phyloP scores from a whole-genome alignment of 1,284 basidiomycete species.

The Ceratobasidium theobromae region DNA sequence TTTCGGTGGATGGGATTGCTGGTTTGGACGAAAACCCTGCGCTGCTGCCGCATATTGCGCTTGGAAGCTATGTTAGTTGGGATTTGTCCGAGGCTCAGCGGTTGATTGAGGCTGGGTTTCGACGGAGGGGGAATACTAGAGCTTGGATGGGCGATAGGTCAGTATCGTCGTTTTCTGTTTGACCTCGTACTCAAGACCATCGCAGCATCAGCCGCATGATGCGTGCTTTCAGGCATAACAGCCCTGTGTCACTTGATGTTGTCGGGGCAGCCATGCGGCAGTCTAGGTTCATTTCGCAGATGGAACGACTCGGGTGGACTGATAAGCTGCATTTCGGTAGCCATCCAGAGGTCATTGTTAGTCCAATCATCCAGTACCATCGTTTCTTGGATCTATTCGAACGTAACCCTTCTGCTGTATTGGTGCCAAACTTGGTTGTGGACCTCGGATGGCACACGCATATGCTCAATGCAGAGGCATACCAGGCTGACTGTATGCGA shows the following conservation, averaged over 20 bases:
- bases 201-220: constrained; percentile 25
- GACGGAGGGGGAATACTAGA: constrained; percentile 10
- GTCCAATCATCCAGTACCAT: constrained; percentile 28
- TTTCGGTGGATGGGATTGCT: constrained; percentile 12
- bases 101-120: constrained; percentile 23
- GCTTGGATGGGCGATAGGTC: constrained; percentile 31
- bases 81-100: constrained; percentile 18
- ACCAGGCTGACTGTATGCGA: constrained; percentile 14
- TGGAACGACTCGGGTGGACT: constrained; percentile 28
- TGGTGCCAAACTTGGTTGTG: constrained; percentile 34
- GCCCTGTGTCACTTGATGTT: constrained; percentile 1
- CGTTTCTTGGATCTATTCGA: constrained; percentile 29
- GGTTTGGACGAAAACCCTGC: constrained; percentile 14
- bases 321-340: constrained; percentile 20
- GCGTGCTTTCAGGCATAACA: constrained; percentile 8
- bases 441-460: constrained; percentile 37
- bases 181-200: not conserved
- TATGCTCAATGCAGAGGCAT: constrained; percentile 31
- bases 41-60: constrained; percentile 18
- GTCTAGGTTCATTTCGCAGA: constrained; percentile 10
- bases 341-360: constrained; percentile 5
- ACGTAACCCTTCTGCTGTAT: not conserved
- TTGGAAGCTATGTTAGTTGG: constrained; percentile 25
- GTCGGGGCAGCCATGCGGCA: constrained; percentile 23
- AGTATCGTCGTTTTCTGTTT: not conserved